A percentile compares a stretch with the other conserved stretches of the same genome.
Conservation (phyloP, 2,329 filamentous ascomycete species). For the Aspergillus glaucus region DNA sequence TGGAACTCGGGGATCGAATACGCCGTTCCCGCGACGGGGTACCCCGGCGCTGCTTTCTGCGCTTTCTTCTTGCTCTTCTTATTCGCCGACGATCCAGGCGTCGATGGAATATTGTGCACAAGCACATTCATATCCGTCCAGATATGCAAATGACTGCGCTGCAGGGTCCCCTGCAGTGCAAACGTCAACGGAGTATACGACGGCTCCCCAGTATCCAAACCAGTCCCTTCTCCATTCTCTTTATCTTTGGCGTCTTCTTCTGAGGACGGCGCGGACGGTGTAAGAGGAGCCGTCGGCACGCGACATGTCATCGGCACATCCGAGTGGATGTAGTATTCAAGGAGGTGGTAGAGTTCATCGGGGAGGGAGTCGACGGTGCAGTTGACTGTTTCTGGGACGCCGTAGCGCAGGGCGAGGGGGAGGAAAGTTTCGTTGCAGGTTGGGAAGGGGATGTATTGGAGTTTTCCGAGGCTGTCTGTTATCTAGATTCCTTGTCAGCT, state of each 20-base stretch:
- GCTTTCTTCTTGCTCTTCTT: slow-evolving; percentile 42
- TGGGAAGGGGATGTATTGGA: slow-evolving; percentile 89
- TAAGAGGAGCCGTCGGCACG: slow-evolving; percentile 68
- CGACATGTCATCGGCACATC: slow-evolving; percentile 91
- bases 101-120: slow-evolving; percentile 51
- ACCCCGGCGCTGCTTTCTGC: slow-evolving; percentile 59
- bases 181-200: slow-evolving; percentile 71
- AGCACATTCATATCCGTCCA: slow-evolving; percentile 85
- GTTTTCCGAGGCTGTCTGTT: slow-evolving; percentile 69
- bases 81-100: slow-evolving; percentile 19
- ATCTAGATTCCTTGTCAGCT: slow-evolving; percentile 42
- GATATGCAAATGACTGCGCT: slow-evolving; percentile 84
- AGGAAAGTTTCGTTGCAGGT: slow-evolving; percentile 79
- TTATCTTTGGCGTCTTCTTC: slow-evolving; percentile 25
- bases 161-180: slow-evolving; percentile 80
- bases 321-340: slow-evolving; percentile 92
- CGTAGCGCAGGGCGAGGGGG: slow-evolving; percentile 81
- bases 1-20: slow-evolving; percentile 73
- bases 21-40: slow-evolving; percentile 78
- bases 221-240: slow-evolving; percentile 41
- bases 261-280: slow-evolving; percentile 14
- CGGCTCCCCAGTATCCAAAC: slow-evolving; percentile 30
- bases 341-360: slow-evolving; percentile 50
- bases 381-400: slow-evolving; percentile 58
- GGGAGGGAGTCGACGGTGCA: slow-evolving; percentile 48